A percentile compares a stretch with the other conserved stretches of the same genome.
Evolutionary conservation across 306 rosid species (phyloP).

Genomic region (Fragaria ananassa): DNA sequence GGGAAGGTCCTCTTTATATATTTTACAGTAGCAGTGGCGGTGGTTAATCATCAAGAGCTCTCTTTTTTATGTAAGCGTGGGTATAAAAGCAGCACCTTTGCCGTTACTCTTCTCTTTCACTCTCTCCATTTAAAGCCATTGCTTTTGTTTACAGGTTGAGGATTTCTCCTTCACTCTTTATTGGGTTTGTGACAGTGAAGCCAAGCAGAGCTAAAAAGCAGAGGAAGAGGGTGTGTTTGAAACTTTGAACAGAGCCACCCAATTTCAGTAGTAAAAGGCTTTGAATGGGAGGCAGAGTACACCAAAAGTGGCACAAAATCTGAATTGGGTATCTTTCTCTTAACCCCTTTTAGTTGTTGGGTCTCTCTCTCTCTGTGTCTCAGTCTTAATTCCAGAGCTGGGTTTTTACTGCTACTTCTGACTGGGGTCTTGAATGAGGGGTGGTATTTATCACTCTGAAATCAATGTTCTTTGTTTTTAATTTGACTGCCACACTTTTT

Average conservation of each 20-base stretch:
- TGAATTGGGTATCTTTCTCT: slow-evolving; percentile 83
- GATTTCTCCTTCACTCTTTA: slow-evolving; percentile 14
- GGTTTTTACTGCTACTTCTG: slow-evolving; percentile 59
- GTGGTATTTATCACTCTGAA: slow-evolving; percentile 58
- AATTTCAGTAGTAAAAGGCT: slow-evolving; percentile 51
- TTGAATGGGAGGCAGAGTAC: slow-evolving; percentile 47
- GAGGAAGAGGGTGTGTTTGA: slow-evolving; percentile 33
- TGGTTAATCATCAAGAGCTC: slow-evolving; percentile 97
- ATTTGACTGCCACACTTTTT: slow-evolving; percentile 54
- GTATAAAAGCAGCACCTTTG: slow-evolving; percentile 55
- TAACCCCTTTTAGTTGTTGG: slow-evolving; percentile 52
- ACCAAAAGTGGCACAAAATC: slow-evolving; percentile 76
- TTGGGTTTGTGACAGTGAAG: slow-evolving; percentile 32
- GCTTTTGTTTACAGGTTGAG: neutral
- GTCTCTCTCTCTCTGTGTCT: slow-evolving; percentile 28
- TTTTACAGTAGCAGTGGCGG: slow-evolving; percentile 66
- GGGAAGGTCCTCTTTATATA: slow-evolving; percentile 30
- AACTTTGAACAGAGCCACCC: slow-evolving; percentile 23
- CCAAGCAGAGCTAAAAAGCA: slow-evolving; percentile 32
- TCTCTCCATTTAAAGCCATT: slow-evolving; percentile 14
- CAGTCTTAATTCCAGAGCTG: slow-evolving; percentile 38
- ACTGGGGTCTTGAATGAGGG: slow-evolving; percentile 78
- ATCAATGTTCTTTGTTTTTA: slow-evolving; percentile 54
- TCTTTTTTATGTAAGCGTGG: slow-evolving; percentile 81
- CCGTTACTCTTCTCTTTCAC: slow-evolving; percentile 26